phyloP scores from a whole-genome alignment of 441 rosid species.

The Populus tomentosa region DNA sequence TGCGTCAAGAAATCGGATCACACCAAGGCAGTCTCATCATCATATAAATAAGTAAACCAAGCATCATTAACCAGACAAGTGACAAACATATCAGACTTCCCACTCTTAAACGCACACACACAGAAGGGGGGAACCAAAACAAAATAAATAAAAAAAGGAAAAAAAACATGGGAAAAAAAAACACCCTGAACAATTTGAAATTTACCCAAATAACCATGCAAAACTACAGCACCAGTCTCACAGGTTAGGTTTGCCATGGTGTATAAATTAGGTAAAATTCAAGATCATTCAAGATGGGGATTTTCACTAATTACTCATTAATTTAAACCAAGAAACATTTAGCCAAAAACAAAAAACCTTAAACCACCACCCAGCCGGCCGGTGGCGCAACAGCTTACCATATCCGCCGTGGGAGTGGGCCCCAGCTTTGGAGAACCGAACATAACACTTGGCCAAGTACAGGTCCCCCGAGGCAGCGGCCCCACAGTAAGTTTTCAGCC shows the following conservation, averaged over 20 bases:
- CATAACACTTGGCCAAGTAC: slow-evolving; percentile 82
- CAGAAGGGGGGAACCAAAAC: background rate
- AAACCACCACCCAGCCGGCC: slow-evolving; percentile 21
- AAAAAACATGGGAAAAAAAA: background rate
- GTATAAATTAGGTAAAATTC: background rate
- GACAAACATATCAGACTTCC: background rate
- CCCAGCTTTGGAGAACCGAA: slow-evolving; percentile 50
- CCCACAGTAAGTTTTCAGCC: slow-evolving; percentile 62
- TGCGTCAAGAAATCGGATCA: background rate
- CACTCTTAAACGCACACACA: background rate
- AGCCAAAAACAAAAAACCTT: slow-evolving; percentile 13
- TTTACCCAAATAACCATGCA: slow-evolving; percentile 2
- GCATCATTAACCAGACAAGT: background rate
- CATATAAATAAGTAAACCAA: background rate
- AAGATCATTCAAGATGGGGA: background rate
- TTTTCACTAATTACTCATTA: slow-evolving; percentile 5
- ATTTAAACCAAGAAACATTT: slow-evolving; percentile 3
- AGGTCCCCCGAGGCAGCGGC: slow-evolving; percentile 56
- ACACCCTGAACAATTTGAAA: background rate
- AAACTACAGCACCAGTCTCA: background rate
- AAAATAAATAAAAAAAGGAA: background rate
- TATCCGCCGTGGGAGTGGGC: slow-evolving; percentile 39
- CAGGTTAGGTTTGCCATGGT: background rate
- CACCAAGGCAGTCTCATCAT: background rate
- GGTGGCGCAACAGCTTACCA: slow-evolving; percentile 44